Evolutionary conservation across 495 filamentous ascomycete species (phyloP), one percentile per base, ranked within the genome.

Genomic region (Tuber indicum): DNA sequence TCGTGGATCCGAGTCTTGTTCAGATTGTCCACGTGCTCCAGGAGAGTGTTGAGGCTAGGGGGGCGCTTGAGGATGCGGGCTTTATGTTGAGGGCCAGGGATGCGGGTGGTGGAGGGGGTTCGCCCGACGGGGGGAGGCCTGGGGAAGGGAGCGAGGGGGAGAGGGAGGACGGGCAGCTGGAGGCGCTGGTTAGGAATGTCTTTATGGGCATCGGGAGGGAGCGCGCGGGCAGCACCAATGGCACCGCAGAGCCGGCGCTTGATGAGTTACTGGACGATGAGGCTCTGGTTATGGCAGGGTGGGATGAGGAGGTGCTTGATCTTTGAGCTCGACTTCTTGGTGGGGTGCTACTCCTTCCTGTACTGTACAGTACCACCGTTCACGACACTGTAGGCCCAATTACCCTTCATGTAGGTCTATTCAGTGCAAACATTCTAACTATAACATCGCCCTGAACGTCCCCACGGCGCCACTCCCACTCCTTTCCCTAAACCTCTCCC

Each of bases 401-500:
- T 62, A 23, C 43, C 23, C 19, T 73, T 58, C 17, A 16, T 23
- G 32, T 43, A 76, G 47, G n/a, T 32, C 58, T 46, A 52, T 39
- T 44, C 44, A 44, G 19, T 21, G 14, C 58, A 66, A 66, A 6
- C 58, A 66, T 4, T 32, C 58, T 17, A 23, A 26, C 12, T 76
- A 78, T 36, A 80, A 49, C 76, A 62, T 75, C 5, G 52, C 49
- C 7, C 19, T 47, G 1, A 73, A 42, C 43, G 1, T 43, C 10
- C 58, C 42, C 39, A 66, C 73, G 1, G 52, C n/a, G 12, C 52
- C 52, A 2, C 52, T 62, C 26, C 52, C 52, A 26, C 43, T 39
- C 70, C 87, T 84, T 73, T 82, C 72, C 75, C 76, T 79, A 46
- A 87, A 88, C 2, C 21, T 73, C 8, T 16, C 70, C 78, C 78